A percentile compares a stretch with the other conserved stretches of the same genome.
These are phyloP conservation scores for Starmerella powellii DNA, from an alignment of 805 yeast species.

Conservation along the genomic window DNA sequence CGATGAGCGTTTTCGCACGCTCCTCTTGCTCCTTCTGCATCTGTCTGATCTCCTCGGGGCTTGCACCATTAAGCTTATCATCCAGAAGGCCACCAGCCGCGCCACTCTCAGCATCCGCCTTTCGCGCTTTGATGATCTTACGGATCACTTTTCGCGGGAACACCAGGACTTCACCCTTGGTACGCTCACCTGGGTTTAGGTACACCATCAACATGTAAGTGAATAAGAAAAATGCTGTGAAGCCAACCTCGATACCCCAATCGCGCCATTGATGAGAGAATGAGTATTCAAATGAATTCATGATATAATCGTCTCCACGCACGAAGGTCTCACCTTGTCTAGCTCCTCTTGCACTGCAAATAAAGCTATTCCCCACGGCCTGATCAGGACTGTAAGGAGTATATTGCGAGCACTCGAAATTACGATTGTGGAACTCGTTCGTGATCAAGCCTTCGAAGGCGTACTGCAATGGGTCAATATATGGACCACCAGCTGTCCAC, in stretches of 20 bases:
- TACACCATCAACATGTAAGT: conserved; percentile 29
- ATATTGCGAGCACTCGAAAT: conserved; percentile 42
- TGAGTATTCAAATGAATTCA: conserved; percentile 38
- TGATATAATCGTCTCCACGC: conserved; percentile 48
- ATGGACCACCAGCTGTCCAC: conserved; percentile 61
- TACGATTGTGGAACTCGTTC: conserved; percentile 49
- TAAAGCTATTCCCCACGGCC: conserved; percentile 43
- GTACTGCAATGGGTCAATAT: conserved; percentile 45
- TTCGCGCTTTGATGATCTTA: conserved; percentile 8
- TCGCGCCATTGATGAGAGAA: conserved; percentile 68
- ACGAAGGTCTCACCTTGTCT: conserved; percentile 42
- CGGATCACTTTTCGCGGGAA: conserved; percentile 21
- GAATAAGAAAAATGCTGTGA: conserved; percentile 32
- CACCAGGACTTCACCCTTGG: conserved; percentile 27
- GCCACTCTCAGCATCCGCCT: conserved; percentile 1
- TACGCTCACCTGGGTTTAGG: conserved; percentile 26
- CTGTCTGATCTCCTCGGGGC: conserved; percentile 1
- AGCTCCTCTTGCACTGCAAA: conserved; percentile 55
- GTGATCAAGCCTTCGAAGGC: conserved; percentile 53
- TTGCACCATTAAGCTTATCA: conserved; percentile 19
- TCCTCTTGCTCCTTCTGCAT: conserved; percentile 14
- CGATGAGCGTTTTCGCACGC: conserved; percentile 21
- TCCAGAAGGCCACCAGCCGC: conserved; percentile 25
- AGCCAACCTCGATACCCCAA: conserved; percentile 53
- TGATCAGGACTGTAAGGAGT: conserved; percentile 36